Evolutionary conservation across 768 basidiomycete species (phyloP), one percentile per base, ranked within the genome.

Genomic region (Lactifluus hygrophoroides): DNA sequence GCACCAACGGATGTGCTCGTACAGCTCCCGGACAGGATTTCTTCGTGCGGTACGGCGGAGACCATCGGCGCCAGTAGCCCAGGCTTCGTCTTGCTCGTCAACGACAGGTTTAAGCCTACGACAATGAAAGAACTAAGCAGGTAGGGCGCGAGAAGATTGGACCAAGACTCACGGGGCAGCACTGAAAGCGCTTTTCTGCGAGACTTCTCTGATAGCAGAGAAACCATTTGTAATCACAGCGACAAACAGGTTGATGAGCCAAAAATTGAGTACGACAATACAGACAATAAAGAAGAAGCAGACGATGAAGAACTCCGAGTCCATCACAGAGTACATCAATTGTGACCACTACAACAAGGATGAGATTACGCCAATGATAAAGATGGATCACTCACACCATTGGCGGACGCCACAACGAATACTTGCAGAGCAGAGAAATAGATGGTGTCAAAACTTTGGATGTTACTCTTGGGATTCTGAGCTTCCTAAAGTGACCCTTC

Each of bases 191-290:
- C 90, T 93, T 69, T 86, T 88, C 69, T 85, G 82, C 3, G 94
- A 96, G 66, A 91, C 85, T 4, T 82, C 78, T 35, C 91, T 77
- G 60, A 96, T 96, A 16, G 88, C 89, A 17, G 83, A 83, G 69
- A 98, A 98, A 0, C 90, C 90, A 66, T 92, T 88, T 28, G 92
- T 91, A 62, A 95, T 94, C n/a, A 96, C 93, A 17, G 94, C 94
- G 56, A 96, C 90, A 68, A 94, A 88, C 44, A 96, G 71, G 69
- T 94, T 93, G 76, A 94, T 86, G 57, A 95, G 77, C 90, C 90
- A 92, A 69, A 96, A 91, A 70, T 97, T 95, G 65, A 97, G 78
- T 23, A 96, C 80, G 63, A 98, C 74, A 60, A 97, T 75, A 54
- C 85, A 85, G 30, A 84, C 72, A 60, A 97, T 85, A 75, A 90